Base-by-base conservation (phyloP, 495 filamentous ascomycete species). In the Ramalina intermedia region DNA sequence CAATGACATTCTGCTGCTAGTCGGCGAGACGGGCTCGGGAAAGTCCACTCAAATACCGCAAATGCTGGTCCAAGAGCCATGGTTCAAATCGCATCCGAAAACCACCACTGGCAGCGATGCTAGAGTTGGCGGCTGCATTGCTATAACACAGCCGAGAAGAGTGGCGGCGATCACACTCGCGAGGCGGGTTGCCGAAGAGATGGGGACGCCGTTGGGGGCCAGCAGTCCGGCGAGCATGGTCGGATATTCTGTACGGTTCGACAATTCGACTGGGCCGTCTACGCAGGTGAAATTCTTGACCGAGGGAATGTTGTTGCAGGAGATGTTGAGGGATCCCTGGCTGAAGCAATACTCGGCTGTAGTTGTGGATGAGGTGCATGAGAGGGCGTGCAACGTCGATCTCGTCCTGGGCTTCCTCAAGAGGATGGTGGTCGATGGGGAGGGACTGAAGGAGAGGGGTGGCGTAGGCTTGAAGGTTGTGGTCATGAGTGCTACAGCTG, bases 31-130 rank as follows among this genome's bases (percentile, higher is more conserved):
- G 1, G 93, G 93, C 61, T 89, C 83, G 35, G 93, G 93, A 58
- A 99, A 99, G 66, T 88, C 82, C 70, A 99, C 93, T 1, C 93
- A 99, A 62, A 82, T 95, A 11, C 90, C 89, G 0, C 93, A 96
- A 54, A 95, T 94, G 41, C 67, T 99, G 14, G 72, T 80, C 36
- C 68, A 81, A 26, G 84, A 95, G 54, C 63, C 73, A 18, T 96
- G 90, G 85, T 90, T 84, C 60, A 75, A 71, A 43, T 71, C 70
- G 50, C 69, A 66, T 41, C 74, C 61, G 12, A 14, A 27, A 6
- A 47, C 37, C 11, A 35, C 4, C 26, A 20, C 0, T 2, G n/a
- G 4, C n/a, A 37, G 35, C 17, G 24, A 29, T 37, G n/a, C 4
- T 6, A 63, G 56, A 17, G 80, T 88, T 0, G 86, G 86, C 24